A percentile compares a stretch with the other conserved stretches of the same genome.
These are phyloP conservation scores for Cystofilobasidium capitatum DNA, from an alignment of 768 basidiomycete genomes.

Conservation along the genomic window DNA sequence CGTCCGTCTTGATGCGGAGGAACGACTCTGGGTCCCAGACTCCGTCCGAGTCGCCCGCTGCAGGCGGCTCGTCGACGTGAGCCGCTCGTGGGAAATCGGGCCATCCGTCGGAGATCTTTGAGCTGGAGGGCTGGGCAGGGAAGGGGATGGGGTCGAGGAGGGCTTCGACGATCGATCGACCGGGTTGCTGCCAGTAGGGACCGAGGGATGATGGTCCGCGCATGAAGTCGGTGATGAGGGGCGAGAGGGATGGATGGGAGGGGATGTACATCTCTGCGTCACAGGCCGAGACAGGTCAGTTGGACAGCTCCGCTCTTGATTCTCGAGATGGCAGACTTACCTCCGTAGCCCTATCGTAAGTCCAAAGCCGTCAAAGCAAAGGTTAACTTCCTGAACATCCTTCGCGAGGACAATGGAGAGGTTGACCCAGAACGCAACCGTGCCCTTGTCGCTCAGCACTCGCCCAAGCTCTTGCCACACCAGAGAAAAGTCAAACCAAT, in stretches of 20 bases:
- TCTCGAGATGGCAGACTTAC: not conserved
- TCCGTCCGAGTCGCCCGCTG: not conserved
- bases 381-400: not conserved
- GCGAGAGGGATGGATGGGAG: conserved; percentile 50
- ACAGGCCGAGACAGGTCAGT: too few relatives aligned
- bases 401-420: not conserved
- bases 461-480: conserved; percentile 61
- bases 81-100: conserved; percentile 20
- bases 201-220: conserved; percentile 47
- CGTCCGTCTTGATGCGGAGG: conserved; percentile 38
- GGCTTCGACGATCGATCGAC: conserved; percentile 61
- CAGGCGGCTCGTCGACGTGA: not conserved
- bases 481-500: conserved; percentile 55
- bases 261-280: conserved; percentile 58
- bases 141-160: conserved; percentile 58
- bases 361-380: not conserved
- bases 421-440: conserved; percentile 65
- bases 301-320: too few relatives aligned
- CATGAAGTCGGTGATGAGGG: conserved; percentile 45
- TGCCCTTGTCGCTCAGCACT: conserved; percentile 54
- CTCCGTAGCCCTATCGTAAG: conserved; percentile 4
- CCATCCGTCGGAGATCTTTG: conserved; percentile 1
- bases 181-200: conserved; percentile 70
- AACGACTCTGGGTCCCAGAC: conserved; percentile 32
- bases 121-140: conserved; percentile 26